Evolutionary conservation across 768 basidiomycete genomes (phyloP).

Genomic region (Lentinula edodes): DNA sequence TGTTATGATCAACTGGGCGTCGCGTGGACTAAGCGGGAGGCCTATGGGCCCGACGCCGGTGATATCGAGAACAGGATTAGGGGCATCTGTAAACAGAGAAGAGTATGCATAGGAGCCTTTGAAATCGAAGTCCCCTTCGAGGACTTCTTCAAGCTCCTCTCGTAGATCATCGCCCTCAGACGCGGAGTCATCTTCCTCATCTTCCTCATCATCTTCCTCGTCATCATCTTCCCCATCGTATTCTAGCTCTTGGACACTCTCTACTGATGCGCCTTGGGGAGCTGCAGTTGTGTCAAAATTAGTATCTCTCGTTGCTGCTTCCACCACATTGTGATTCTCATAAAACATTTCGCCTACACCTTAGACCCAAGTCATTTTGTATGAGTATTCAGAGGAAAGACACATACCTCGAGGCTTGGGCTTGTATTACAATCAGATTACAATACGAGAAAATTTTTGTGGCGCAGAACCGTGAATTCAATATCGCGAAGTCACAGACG

Average conservation of each 20-base stretch:
- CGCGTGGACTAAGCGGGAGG: too few species aligned
- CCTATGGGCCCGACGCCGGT: too few species aligned
- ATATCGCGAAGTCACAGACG: not conserved
- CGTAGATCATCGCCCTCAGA: not conserved
- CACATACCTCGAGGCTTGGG: not conserved
- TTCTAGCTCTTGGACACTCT: not conserved
- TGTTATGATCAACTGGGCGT: not conserved
- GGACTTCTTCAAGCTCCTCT: not conserved
- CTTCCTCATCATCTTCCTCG: not conserved
- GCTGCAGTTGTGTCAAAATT: not conserved
- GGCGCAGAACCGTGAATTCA: too few species aligned
- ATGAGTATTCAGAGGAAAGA: not conserved
- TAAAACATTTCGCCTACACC: not conserved
- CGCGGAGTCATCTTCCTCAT: not conserved
- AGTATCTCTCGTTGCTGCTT: not conserved
- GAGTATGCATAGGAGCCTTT: not conserved
- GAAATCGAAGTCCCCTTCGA: not conserved
- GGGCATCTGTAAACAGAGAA: slow-evolving; percentile 21
- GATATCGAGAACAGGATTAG: slow-evolving; percentile 31
- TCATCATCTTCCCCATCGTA: too few species aligned
- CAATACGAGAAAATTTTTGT: too few species aligned
- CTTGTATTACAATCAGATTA: too few species aligned
- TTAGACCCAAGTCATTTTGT: not conserved
- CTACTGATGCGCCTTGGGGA: not conserved
- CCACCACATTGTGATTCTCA: not conserved